Conservation (phyloP, 805 yeast genomes). For the Saccharomycopsis selenospora region DNA sequence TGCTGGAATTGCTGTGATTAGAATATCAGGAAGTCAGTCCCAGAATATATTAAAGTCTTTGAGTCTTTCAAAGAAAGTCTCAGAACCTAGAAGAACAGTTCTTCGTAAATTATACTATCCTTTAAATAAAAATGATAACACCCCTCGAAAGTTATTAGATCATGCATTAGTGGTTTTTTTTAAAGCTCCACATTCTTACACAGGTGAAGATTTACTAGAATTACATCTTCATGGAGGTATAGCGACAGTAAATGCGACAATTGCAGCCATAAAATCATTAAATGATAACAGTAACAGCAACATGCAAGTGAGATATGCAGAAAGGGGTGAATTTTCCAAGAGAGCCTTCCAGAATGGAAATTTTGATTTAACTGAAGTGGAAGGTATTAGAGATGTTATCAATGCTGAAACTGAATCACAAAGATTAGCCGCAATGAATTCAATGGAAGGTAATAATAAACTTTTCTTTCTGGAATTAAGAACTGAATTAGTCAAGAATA, state of each 20-base stretch:
- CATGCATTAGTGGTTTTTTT: conserved; percentile 69
- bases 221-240: conserved; percentile 92
- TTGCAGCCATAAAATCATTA: conserved; percentile 49
- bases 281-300: conserved; percentile 33
- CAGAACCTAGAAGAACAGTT: conserved; percentile 47
- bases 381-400: conserved; percentile 81
- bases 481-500: conserved; percentile 48
- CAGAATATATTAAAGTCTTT: conserved; percentile 37
- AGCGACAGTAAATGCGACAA: conserved; percentile 68
- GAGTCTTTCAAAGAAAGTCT: conserved; percentile 34
- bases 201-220: conserved; percentile 89
- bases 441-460: conserved; percentile 65
- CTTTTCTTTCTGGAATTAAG: conserved; percentile 60
- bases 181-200: conserved; percentile 68
- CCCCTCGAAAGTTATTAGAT: conserved; percentile 46
- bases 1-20: conserved; percentile 80
- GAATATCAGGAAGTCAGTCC: conserved; percentile 72
- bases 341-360: conserved; percentile 81
- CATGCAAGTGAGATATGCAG: conserved; percentile 65
- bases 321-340: conserved; percentile 85
- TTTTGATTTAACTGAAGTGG: conserved; percentile 82
- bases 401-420: conserved; percentile 93
- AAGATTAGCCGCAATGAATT: conserved; percentile 62
- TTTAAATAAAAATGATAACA: neutral
- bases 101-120: conserved; percentile 49